Evolutionary conservation across 129 eudicot species (phyloP).

Genomic region (Deinandra increscens): DNA sequence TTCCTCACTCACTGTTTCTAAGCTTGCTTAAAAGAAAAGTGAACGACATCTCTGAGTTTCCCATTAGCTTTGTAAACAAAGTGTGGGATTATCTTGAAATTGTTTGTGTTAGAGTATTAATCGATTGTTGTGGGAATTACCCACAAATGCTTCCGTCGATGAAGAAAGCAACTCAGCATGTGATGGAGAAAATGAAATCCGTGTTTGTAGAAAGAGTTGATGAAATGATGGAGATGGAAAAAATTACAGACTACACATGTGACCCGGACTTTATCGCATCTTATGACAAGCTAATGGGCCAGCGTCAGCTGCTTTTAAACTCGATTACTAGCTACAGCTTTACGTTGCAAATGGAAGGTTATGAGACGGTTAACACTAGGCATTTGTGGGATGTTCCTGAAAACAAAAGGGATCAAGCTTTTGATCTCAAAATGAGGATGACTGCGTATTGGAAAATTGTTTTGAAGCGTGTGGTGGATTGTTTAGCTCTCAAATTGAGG

Average conservation of each 20-base stretch:
- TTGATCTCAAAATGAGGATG: slow-evolving; percentile 40
- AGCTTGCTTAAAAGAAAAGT: slow-evolving; percentile 22
- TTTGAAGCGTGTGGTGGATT: slow-evolving; percentile 31
- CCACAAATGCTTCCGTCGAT: slow-evolving; percentile 31
- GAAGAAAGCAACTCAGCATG: slow-evolving; percentile 23
- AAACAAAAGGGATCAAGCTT: slow-evolving; percentile 28
- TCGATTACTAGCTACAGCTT: too few relatives aligned
- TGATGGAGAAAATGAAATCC: slow-evolving; percentile 11
- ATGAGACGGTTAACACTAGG: not conserved
- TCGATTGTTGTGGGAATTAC: slow-evolving; percentile 20
- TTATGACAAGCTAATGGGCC: slow-evolving; percentile 24
- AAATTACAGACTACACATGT: slow-evolving; percentile 35
- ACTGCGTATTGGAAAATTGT: slow-evolving; percentile 39
- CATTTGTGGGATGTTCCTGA: slow-evolving; percentile 7
- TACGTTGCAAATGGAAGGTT: not conserved
- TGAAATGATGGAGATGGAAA: slow-evolving; percentile 41
- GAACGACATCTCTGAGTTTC: slow-evolving; percentile 2
- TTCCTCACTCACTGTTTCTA: slow-evolving; percentile 28
- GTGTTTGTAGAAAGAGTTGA: slow-evolving; percentile 19
- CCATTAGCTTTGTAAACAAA: slow-evolving; percentile 15
- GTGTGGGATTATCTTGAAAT: slow-evolving; percentile 34
- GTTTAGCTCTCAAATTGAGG: slow-evolving; percentile 28
- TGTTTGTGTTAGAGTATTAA: slow-evolving; percentile 11
- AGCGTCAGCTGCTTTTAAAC: not conserved
- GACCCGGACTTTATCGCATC: slow-evolving; percentile 25